A percentile compares a stretch with the other conserved stretches of the same genome.
Conservation (phyloP, 2,329 filamentous ascomycete genomes). For the Thielaviopsis euricoi region DNA sequence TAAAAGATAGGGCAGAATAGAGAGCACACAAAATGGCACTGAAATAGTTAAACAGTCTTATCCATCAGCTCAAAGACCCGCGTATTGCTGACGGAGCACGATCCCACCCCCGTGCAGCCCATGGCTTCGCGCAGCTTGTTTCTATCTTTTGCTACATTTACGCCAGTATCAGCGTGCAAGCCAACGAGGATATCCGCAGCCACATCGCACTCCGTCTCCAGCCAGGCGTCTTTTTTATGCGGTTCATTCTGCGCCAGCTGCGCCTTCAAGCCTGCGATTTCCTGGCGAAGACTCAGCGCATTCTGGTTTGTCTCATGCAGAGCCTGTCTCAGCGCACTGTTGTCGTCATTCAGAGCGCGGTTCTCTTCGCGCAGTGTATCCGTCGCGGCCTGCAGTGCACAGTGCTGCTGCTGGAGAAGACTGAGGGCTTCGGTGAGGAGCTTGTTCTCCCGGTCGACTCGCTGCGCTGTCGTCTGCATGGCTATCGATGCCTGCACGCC, state of each 20-base stretch:
- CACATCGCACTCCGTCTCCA: constrained; percentile 5
- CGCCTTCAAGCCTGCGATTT: neutral
- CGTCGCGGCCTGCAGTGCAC: too few species aligned
- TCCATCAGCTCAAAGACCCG: constrained; percentile 7
- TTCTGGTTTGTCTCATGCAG: too few species aligned
- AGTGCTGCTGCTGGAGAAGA: too few species aligned
- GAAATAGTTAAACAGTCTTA: neutral
- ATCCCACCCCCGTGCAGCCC: constrained; percentile 1
- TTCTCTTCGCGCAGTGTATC: too few species aligned
- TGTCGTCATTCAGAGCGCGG: too few species aligned
- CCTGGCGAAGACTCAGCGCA: neutral
- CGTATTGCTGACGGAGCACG: constrained; percentile 5
- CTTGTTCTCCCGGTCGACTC: neutral
- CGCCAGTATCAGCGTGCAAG: neutral
- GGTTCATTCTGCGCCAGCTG: neutral
- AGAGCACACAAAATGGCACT: too few species aligned
- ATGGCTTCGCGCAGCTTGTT: neutral
- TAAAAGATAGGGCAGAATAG: neutral
- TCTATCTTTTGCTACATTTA: neutral
- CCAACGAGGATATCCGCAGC: constrained; percentile 3
- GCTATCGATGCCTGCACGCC: constrained; percentile 3
- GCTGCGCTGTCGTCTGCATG: constrained; percentile 1
- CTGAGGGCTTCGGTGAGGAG: neutral
- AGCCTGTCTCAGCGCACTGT: neutral
- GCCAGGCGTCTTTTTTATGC: neutral